Evolutionary conservation across 108 stramenopile species (phyloP), one percentile per base, ranked within the genome.

Genomic region (Parietichytrium sp.): DNA sequence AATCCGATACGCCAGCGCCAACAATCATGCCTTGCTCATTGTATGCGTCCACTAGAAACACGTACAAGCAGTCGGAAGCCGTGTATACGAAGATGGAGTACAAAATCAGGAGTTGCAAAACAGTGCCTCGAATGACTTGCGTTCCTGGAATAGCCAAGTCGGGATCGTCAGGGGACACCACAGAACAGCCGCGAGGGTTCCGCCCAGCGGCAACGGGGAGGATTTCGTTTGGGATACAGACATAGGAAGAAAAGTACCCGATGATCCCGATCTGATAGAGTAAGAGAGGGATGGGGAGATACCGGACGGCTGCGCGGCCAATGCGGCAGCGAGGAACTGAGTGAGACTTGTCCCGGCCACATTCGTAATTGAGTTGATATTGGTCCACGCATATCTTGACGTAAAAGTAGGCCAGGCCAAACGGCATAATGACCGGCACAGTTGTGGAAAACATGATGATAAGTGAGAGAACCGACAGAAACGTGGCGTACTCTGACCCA

Each of bases 201-300:
- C 25, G 61, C 10, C 61, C 61, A 6, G 61, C 61, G 6, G 61
- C 61, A 8, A 72, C 33, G 8, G 61, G 61, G 10, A 72, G 42
- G 20, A 72, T 72, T 42, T 72, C 61, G 42, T 72, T 72, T 33
- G 38, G 36, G 38, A 72, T 42, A 42, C 61, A 72, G 38, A 72
- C 61, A 25, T 72, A 72, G n/a, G 61, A 72, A 42, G 61, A 16
- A 45, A 72, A 72, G 42, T 72, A 72, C 38, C 61, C 61, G 25
- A 72, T 72, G 23, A 42, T 72, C 10, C 61, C 61, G 20, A 72
- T 72, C 42, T 72, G 61, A 25, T 45, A 72, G 6, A 72, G 20
- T 25, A 72, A 72, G 20, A 72, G 33, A 72, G 61, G 61, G 20
- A 72, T 72, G 33, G 61, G 61, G 6, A 72, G 61, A 27, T 25